Evolutionary conservation across 2,329 filamentous ascomycete genomes (phyloP).

Genomic region (Ceratocystis cubensis): DNA sequence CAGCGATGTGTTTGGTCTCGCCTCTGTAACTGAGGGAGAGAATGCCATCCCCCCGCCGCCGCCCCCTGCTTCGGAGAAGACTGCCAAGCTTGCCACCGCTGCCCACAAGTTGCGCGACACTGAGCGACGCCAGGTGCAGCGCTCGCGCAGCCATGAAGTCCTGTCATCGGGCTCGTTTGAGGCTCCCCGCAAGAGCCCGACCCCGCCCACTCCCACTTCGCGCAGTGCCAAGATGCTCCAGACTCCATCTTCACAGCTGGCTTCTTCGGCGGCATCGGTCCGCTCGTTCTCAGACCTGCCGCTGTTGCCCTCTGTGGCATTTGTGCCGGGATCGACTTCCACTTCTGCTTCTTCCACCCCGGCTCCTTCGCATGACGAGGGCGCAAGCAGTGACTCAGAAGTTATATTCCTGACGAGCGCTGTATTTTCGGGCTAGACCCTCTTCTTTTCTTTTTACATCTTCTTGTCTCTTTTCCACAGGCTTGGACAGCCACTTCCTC

Average conservation of each 20-base stretch:
- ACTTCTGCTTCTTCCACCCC: slow-evolving; percentile 15
- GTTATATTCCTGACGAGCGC: slow-evolving; percentile 38
- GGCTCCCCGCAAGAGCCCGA: slow-evolving; percentile 15
- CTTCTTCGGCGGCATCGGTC: slow-evolving; percentile 5
- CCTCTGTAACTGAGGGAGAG: slow-evolving; percentile 48
- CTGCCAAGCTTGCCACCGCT: slow-evolving; percentile 21
- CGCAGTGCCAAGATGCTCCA: slow-evolving; percentile 25
- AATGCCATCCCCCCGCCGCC: background rate
- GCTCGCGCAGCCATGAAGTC: slow-evolving; percentile 40
- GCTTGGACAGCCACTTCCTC: slow-evolving; percentile 5
- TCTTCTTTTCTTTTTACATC: slow-evolving; percentile 14
- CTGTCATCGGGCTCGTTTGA: slow-evolving; percentile 30
- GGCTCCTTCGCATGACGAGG: slow-evolving; percentile 23
- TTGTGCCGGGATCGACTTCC: slow-evolving; percentile 8
- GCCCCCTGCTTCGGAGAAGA: slow-evolving; percentile 26
- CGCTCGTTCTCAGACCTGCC: slow-evolving; percentile 6
- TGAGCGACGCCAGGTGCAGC: slow-evolving; percentile 34
- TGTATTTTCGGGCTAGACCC: slow-evolving; percentile 34
- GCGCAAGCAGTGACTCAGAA: slow-evolving; percentile 25
- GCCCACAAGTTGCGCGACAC: slow-evolving; percentile 25
- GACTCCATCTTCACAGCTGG: background rate
- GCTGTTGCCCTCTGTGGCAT: slow-evolving; percentile 5
- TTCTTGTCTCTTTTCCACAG: background rate
- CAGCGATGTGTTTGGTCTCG: slow-evolving; percentile 51
- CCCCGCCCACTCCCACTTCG: slow-evolving; percentile 7